Conservation (phyloP, 2,329 filamentous ascomycete species). For the Phialocephala sp. region DNA sequence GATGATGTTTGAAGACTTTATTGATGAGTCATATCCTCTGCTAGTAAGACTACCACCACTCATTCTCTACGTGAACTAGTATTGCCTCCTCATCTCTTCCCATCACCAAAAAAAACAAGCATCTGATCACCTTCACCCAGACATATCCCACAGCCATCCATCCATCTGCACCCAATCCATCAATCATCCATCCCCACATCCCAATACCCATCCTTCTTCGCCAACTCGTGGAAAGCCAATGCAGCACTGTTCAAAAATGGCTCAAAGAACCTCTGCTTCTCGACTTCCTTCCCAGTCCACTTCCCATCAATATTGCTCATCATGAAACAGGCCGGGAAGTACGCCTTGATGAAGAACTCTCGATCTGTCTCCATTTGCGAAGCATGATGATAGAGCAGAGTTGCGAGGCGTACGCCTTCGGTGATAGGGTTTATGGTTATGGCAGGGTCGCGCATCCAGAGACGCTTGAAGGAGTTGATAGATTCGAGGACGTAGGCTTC, state of each 20-base stretch:
- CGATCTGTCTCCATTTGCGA: background rate
- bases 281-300: background rate
- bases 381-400: background rate
- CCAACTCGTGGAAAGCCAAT: background rate
- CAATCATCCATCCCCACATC: background rate
- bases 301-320: conserved; percentile 2
- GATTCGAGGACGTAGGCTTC: conserved; percentile 4
- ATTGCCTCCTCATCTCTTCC: too few relatives aligned
- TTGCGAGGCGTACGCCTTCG: background rate
- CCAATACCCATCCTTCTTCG: background rate
- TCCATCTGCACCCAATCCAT: background rate
- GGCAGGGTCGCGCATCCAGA: background rate
- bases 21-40: background rate
- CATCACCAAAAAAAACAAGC: too few relatives aligned
- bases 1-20: background rate
- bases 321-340: conserved; percentile 2
- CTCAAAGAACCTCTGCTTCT: background rate
- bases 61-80: too few relatives aligned
- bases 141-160: background rate
- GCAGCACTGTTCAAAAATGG: background rate
- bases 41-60: too few relatives aligned
- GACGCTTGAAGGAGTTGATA: background rate
- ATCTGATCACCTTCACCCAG: too few relatives aligned
- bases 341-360: conserved; percentile 9
- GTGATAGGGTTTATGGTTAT: background rate